Conservation (phyloP, 768 basidiomycete genomes). For the Atractiella rhizophila region DNA sequence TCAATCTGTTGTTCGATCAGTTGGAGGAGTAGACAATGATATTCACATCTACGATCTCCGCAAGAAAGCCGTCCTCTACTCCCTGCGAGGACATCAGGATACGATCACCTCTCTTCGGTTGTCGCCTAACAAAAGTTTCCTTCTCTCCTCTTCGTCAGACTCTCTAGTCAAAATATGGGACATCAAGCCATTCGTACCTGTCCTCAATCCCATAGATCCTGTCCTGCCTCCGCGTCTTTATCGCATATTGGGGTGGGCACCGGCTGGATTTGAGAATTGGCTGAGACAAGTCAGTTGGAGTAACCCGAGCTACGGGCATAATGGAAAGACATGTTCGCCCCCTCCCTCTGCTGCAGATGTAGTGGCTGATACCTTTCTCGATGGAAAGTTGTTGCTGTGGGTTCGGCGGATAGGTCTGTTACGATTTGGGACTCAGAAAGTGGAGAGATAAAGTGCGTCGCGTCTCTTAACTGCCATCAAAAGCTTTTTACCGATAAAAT, state of each 20-base stretch:
- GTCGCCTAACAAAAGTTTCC: conserved; percentile 63
- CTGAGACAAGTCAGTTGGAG: conserved; percentile 72
- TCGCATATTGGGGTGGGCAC: conserved; percentile 34
- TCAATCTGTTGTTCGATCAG: conserved; percentile 65
- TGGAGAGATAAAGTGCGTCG: conserved; percentile 17
- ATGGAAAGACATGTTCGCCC: too few species aligned
- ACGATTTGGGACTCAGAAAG: conserved; percentile 22
- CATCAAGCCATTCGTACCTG: conserved; percentile 74
- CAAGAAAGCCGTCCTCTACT: conserved; percentile 53
- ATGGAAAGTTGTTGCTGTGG: conserved; percentile 23
- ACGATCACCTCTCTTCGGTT: conserved; percentile 80
- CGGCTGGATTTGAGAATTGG: conserved; percentile 79
- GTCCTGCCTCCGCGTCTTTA: conserved; percentile 16
- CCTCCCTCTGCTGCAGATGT: neutral
- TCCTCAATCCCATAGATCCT: conserved; percentile 55
- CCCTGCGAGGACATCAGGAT: conserved; percentile 62
- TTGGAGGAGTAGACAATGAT: conserved; percentile 86
- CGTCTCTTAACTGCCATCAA: conserved; percentile 19
- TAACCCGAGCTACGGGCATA: conserved; percentile 23
- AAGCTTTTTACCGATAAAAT: neutral
- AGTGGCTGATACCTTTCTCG: conserved; percentile 2
- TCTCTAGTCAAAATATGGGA: conserved; percentile 75
- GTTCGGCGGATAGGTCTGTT: conserved; percentile 25
- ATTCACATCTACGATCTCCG: conserved; percentile 86
- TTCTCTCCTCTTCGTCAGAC: conserved; percentile 74